phyloP scores from a whole-genome alignment of 306 rosid species.

The cucumber (Cucumis sativus) region Cucumber_9930_V3 NC_026659.2:3814001-3814500 shows the following conservation, averaged over 20 bases:
- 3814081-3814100: no score
- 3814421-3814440: constrained; percentile 40
- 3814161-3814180: no score
- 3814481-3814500: constrained; percentile 53
- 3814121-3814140: no score
- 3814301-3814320: not conserved
- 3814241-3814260: constrained; percentile 55
- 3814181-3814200: constrained; percentile 24
- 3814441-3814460: constrained; percentile 19
- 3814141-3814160: no score
- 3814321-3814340: not conserved
- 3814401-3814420: constrained; percentile 27
- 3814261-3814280: constrained; percentile 37
- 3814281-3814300: constrained; percentile 28
- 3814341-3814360: constrained; percentile 12
- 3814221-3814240: constrained; percentile 62
- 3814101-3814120: no score
- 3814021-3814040: no score
- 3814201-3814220: constrained; percentile 48
- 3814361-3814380: constrained; percentile 49
- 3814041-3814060: no score
- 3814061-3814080: no score
- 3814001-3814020: no score
- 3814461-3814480: constrained; percentile 35
- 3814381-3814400: constrained; percentile 44